Percentiles rank a stretch among this genome's conserved stretches.
Conservation (phyloP, 495 filamentous ascomycete genomes). For the Chaetomidium leptoderma region DNA sequence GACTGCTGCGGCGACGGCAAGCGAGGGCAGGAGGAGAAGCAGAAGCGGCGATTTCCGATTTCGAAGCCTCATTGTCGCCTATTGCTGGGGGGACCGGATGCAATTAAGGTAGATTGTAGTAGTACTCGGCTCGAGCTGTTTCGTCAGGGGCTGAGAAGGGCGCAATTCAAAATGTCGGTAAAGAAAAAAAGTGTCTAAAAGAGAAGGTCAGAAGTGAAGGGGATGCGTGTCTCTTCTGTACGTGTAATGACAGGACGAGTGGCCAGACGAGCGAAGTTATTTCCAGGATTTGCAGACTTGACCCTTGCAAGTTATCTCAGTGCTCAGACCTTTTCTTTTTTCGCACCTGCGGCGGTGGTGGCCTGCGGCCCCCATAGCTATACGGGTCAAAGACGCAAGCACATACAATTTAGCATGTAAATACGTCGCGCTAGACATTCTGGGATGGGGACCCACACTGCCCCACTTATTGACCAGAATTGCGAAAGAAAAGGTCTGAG, state of each 20-base stretch:
- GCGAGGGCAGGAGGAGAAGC: slow-evolving; percentile 45
- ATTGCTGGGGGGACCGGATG: not conserved
- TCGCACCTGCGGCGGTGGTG: too few relatives aligned
- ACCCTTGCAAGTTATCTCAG: slow-evolving; percentile 15
- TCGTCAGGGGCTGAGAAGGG: too few relatives aligned
- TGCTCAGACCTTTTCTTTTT: too few relatives aligned
- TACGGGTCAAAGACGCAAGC: too few relatives aligned
- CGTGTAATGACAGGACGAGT: not conserved
- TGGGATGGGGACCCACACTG: too few relatives aligned
- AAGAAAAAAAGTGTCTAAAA: not conserved
- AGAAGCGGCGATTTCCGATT: slow-evolving; percentile 39
- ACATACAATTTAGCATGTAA: too few relatives aligned
- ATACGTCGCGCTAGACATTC: too few relatives aligned
- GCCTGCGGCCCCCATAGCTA: too few relatives aligned
- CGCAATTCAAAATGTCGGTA: not conserved
- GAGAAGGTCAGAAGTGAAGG: slow-evolving; percentile 13
- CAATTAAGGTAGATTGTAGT: not conserved
- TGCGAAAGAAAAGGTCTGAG: too few relatives aligned
- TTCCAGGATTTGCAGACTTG: not conserved
- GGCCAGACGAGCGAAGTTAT: slow-evolving; percentile 3
- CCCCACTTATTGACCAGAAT: too few relatives aligned
- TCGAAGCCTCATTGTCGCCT: slow-evolving; percentile 40
- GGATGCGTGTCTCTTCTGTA: too few relatives aligned
- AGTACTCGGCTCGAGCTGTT: not conserved
- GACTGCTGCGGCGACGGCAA: slow-evolving; percentile 35